Percentiles rank a stretch among this genome's conserved stretches.
phyloP scores from a whole-genome alignment of 768 basidiomycete species.

The Cystobasidium ongulense region DNA sequence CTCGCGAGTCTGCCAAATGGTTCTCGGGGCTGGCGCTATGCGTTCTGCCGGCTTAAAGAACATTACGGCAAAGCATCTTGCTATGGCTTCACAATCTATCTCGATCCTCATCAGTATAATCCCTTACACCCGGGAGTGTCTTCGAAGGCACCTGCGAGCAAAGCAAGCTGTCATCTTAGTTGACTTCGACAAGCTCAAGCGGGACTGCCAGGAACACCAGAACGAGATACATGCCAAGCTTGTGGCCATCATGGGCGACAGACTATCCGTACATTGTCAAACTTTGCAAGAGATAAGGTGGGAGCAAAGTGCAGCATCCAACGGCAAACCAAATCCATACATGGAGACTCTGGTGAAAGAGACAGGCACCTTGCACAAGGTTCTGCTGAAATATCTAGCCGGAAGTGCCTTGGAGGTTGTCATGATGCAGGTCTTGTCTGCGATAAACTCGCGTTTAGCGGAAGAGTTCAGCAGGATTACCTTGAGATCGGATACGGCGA shows the following conservation, averaged over 20 bases:
- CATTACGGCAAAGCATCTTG: conserved; percentile 95
- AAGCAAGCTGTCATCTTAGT: conserved; percentile 95
- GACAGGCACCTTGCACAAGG: conserved; percentile 89
- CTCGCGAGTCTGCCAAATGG: conserved; percentile 94
- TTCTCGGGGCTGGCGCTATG: conserved; percentile 98
- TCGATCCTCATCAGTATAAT: conserved; percentile 89
- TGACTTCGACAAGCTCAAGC: conserved; percentile 96
- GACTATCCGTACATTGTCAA: conserved; percentile 74
- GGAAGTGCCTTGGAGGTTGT: conserved; percentile 74
- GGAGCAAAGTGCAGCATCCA: conserved; percentile 50
- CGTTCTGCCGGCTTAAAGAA: conserved; percentile 92
- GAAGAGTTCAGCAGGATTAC: conserved; percentile 79
- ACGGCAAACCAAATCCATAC: conserved; percentile 63
- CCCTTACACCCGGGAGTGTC: conserved; percentile 89
- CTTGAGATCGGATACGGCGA: conserved; percentile 71
- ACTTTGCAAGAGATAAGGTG: conserved; percentile 67
- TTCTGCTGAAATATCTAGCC: conserved; percentile 80
- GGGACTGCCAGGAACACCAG: conserved; percentile 99
- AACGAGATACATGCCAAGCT: conserved; percentile 97
- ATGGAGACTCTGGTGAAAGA: conserved; percentile 91
- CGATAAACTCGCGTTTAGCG: conserved; percentile 79
- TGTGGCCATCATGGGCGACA: conserved; percentile 95
- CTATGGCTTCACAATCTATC: conserved; percentile 84
- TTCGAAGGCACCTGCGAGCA: conserved; percentile 81
- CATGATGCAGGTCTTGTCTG: conserved; percentile 88